Evolutionary conservation across 371 early-diverging fungal species (phyloP).

Genomic region (Mortierella sp.): DNA sequence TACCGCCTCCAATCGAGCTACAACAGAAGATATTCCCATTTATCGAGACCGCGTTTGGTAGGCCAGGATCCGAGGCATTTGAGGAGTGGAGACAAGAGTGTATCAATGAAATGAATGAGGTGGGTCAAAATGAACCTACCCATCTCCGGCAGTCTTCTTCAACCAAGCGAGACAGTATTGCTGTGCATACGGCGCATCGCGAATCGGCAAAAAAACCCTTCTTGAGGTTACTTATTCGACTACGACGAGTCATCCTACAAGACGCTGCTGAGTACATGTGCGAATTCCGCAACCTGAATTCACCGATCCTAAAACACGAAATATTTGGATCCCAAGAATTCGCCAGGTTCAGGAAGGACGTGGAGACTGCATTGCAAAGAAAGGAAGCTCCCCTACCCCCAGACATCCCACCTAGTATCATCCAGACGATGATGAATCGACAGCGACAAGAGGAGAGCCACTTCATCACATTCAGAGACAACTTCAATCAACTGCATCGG

Average conservation of each 20-base stretch:
- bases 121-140: neutral
- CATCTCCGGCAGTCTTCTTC: neutral
- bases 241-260: constrained; percentile 1
- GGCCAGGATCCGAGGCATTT: neutral
- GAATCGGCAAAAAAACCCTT: neutral
- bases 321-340: neutral
- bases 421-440: neutral
- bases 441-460: too few species aligned
- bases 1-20: constrained; percentile 4
- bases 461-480: too few species aligned
- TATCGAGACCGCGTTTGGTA: constrained; percentile 5
- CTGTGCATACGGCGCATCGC: neutral
- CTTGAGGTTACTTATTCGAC: neutral
- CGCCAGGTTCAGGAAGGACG: neutral
- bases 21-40: constrained; percentile 13
- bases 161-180: too few species aligned
- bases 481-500: too few species aligned
- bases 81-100: constrained; percentile 7
- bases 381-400: neutral
- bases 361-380: neutral
- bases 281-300: neutral
- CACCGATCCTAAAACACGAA: neutral
- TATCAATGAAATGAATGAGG: constrained; percentile 3
- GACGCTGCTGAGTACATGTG: neutral
- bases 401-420: neutral